Base-by-base conservation (phyloP, 805 yeast genomes). In the Trichomonascus vanleenenianus region DNA sequence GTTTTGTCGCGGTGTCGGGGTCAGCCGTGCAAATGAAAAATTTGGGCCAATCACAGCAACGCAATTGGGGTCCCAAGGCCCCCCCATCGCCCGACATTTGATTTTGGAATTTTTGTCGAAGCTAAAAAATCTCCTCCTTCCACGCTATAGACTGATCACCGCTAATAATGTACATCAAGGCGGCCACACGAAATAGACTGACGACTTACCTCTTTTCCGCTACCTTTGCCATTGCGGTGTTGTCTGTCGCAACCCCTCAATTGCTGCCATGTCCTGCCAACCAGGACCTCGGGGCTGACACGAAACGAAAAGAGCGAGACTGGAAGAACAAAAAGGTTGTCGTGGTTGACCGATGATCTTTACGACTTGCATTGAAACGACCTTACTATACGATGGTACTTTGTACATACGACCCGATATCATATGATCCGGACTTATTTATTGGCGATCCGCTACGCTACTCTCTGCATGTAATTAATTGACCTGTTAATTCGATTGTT, bases 181-280 rank as follows among this genome's bases (percentile, higher is more conserved):
- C 85, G 9, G 68, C 78, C 3, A 71, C 72, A 41, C 71, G 84
- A 57, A 70, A 71, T 46, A 67, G 67, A 50, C 66, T 83, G 43
- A 81, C 87, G 18, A 73, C 75, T 40, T 80, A 85, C 11, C 67
- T 83, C 48, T 83, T 83, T 63, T 76, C 82, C 19, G 78, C 87
- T 15, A 83, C 93, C 0, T 83, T 83, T 51, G 72, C 82, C n/a
- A 77, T 84, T 25, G 83, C 89, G 32, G 75, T 83, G 47, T 75
- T 83, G 14, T 79, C 81, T 12, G 81, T 78, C 46, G 76, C 80
- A 0, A 67, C 67, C 3, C 68, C 71, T 3, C 59, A 63, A 37
- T 32, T 64, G 10, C 53, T 67, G 33, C 64, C 64, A 11, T 67
- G 66, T 55, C 71, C 61, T 7, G 57, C 53, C 22, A 39, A 47